These are phyloP conservation scores for Cyanophora paradoxa DNA, from an alignment of 78 protist species.

Conservation along the genomic window DNA sequence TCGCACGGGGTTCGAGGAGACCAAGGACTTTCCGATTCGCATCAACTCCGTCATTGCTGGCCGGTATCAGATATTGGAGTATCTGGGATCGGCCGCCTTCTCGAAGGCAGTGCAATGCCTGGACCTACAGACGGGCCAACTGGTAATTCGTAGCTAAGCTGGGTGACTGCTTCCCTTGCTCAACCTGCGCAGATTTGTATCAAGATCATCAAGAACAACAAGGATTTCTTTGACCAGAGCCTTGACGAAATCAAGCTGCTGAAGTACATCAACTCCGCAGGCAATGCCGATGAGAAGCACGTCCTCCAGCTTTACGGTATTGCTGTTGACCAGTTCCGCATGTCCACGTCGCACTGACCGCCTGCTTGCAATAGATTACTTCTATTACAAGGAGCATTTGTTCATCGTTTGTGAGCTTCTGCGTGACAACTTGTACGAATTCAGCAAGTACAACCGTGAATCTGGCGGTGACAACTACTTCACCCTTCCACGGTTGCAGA, in stretches of 20 bases:
- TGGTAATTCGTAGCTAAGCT: conserved; percentile 1
- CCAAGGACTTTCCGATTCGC: conserved; percentile 46
- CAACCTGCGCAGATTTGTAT: conserved; percentile 34
- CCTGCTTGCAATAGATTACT: conserved; percentile 62
- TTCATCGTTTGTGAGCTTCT: conserved; percentile 71
- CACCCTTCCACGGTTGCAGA: conserved; percentile 53
- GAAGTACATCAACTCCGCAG: conserved; percentile 36
- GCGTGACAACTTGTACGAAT: conserved; percentile 68
- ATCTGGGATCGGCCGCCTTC: conserved; percentile 64
- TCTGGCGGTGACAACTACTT: conserved; percentile 32
- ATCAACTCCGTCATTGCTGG: conserved; percentile 50
- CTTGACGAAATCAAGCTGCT: conserved; percentile 76
- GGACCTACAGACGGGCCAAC: conserved; percentile 36
- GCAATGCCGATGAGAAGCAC: conserved; percentile 32
- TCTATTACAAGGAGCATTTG: conserved; percentile 72
- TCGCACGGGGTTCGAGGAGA: conserved; percentile 54
- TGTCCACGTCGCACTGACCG: neutral
- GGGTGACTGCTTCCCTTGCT: neutral
- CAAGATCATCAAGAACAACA: conserved; percentile 70
- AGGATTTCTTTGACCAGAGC: conserved; percentile 76
- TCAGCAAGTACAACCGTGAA: conserved; percentile 43
- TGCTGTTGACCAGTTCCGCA: too few relatives aligned
- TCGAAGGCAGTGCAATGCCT: conserved; percentile 56
- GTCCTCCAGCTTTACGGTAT: conserved; percentile 37
- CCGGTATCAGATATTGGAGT: conserved; percentile 48